phyloP scores from a whole-genome alignment of 108 stramenopile genomes.

The Conticribra weissflogii region DNA sequence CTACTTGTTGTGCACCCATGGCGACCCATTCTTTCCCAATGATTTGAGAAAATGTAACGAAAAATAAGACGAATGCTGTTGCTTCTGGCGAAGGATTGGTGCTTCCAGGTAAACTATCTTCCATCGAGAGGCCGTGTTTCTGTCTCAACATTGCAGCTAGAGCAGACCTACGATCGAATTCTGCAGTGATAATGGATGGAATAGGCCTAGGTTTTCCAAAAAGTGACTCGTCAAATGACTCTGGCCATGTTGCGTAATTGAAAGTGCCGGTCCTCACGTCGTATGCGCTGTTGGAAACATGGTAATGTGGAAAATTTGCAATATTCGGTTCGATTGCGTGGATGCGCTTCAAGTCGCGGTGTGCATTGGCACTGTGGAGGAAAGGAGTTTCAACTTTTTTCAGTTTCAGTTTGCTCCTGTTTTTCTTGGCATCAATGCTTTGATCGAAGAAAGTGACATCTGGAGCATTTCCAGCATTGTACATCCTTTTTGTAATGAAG shows the following conservation, averaged over 20 bases:
- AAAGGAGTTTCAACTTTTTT: constrained; percentile 80
- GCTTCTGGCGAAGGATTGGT: constrained; percentile 65
- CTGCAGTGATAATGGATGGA: constrained; percentile 81
- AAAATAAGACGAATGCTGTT: constrained; percentile 82
- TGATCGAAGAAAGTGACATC: constrained; percentile 90
- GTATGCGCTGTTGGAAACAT: constrained; percentile 7
- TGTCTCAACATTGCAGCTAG: constrained; percentile 60
- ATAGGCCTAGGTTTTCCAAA: constrained; percentile 78
- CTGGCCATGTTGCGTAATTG: constrained; percentile 79
- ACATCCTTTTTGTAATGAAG: constrained; percentile 85
- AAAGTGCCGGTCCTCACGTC: constrained; percentile 43
- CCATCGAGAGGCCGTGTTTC: constrained; percentile 27
- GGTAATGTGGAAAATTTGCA: constrained; percentile 32
- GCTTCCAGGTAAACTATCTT: constrained; percentile 39
- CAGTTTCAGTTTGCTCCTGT: constrained; percentile 70
- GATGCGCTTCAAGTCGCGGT: constrained; percentile 75
- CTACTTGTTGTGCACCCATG: constrained; percentile 17
- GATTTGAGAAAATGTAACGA: constrained; percentile 69
- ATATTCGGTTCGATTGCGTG: constrained; percentile 69
- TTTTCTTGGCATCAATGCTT: constrained; percentile 83
- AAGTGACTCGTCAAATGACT: constrained; percentile 59
- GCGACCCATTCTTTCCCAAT: constrained; percentile 67
- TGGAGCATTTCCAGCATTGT: constrained; percentile 76
- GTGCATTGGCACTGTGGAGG: constrained; percentile 79
- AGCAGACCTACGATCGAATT: constrained; percentile 84